Base-by-base conservation (phyloP, 2,329 filamentous ascomycete species). In the Coccinonectria pachysandricola region DNA sequence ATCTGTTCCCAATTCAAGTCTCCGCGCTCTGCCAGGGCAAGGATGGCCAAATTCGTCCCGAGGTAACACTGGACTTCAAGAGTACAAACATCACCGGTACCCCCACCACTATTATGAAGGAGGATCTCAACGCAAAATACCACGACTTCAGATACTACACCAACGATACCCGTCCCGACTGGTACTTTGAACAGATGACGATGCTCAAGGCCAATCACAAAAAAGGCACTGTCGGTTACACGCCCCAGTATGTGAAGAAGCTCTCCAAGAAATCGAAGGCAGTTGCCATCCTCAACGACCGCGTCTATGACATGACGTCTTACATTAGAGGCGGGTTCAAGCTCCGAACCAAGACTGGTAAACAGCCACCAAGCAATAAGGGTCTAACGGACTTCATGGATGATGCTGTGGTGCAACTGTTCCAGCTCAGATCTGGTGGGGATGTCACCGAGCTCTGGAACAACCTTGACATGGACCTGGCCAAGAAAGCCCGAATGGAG, bases 1-100 rank as follows among this genome's bases (percentile, higher is more conserved):
- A 71, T 19, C 67, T 98, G 8, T 98, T 98, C 60, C 91, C 92
- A 0, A 68, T 98, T 1, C 91, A 98, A 52, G 88, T 98, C 10
- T 92, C 80, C 4, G 86, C 88, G 21, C 68, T 98, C 19, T 98
- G 91, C 55, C 71, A 80, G 33, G 91, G 88, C 32, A 72, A 70
- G 16, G 65, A 76, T 38, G 82, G 79, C 12, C 49, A 46, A 2
- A 60, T 75, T 21, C 68, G 84, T 46, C 69, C 71, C 4, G 68
- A 75, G 21, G 83, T 98, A n/a, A 79, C 80, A 23, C 68, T 98
- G 15, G 80, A 88, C 53, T 96, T 88, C 58, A 76, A 75, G 38
- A 73, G 67, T 19, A 75, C 73, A 35, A 98, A 98, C 53, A 65
- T 78, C 28, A 73, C 75, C 9, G 79, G 78, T 11, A 69, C 73